Evolutionary conservation across 176 grass and related monocot genomes (phyloP).

Genomic region (Eragrostis nindensis): DNA sequence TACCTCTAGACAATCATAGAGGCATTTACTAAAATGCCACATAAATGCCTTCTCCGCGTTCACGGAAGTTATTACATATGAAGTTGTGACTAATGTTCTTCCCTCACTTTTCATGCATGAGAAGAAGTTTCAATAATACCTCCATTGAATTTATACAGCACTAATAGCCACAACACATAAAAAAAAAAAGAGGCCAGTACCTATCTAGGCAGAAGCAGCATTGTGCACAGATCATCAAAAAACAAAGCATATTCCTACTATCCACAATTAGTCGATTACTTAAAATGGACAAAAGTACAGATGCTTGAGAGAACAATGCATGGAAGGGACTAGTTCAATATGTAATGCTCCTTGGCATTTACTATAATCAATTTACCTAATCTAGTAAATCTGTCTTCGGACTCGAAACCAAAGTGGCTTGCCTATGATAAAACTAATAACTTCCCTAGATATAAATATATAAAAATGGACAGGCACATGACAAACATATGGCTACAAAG

Average conservation of each 20-base stretch:
- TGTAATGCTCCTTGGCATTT: background rate
- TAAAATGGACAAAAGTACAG: background rate
- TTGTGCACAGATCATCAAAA: background rate
- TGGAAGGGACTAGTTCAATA: background rate
- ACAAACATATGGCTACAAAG: background rate
- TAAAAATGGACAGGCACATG: background rate
- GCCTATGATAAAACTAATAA: background rate
- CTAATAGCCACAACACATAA: too few species aligned
- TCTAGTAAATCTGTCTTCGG: too few species aligned
- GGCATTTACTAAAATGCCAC: too few species aligned
- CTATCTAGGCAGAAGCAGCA: background rate
- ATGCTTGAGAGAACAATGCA: too few species aligned
- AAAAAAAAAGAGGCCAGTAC: too few species aligned
- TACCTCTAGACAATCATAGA: too few species aligned
- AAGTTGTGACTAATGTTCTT: too few species aligned
- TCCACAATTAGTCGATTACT: background rate
- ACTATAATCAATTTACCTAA: background rate
- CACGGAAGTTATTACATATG: too few species aligned
- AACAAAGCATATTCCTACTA: background rate
- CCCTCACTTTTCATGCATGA: too few species aligned
- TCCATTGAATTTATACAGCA: too few species aligned
- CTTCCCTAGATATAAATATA: background rate
- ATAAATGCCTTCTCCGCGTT: too few species aligned
- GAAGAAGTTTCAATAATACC: too few species aligned
- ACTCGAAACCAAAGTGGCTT: background rate